Conservation (phyloP, 2,329 filamentous ascomycete species). For the Alternaria sp. region DNA sequence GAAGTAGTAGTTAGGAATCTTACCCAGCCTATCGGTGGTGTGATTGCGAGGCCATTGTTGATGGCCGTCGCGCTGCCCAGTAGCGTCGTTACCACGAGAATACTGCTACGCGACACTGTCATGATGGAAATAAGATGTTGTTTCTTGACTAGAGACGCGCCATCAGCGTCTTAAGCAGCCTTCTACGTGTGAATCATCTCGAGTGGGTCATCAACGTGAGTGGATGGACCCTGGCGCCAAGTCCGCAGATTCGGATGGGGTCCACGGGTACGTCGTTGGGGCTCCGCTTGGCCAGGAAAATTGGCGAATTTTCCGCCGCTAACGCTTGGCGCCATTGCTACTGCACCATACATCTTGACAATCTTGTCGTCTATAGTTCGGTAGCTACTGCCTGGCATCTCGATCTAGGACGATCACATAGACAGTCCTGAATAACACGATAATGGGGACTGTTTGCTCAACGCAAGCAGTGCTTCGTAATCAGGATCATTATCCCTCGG, state of each 20-base stretch:
- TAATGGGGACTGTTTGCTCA: conserved; percentile 36
- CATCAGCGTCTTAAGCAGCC: conserved; percentile 9
- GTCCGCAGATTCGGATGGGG: conserved; percentile 16
- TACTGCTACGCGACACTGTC: conserved; percentile 19
- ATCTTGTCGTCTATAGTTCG: not conserved
- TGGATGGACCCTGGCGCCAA: conserved; percentile 5
- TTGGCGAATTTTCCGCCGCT: conserved; percentile 34
- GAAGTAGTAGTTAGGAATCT: not conserved
- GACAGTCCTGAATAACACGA: conserved; percentile 34
- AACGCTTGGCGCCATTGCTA: conserved; percentile 1
- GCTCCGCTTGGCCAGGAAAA: conserved; percentile 22
- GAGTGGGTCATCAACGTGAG: conserved; percentile 3
- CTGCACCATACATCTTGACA: not conserved
- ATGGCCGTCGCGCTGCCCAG: conserved; percentile 30
- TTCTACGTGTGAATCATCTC: conserved; percentile 8
- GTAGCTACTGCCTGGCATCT: not conserved
- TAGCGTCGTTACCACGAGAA: conserved; percentile 24
- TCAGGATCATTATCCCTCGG: conserved; percentile 38
- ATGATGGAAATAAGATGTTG: conserved; percentile 11
- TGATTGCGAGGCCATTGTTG: conserved; percentile 37
- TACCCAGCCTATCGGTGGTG: conserved; percentile 39
- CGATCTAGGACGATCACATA: conserved; percentile 1
- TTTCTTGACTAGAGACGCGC: not conserved
- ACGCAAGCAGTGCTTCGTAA: conserved; percentile 34
- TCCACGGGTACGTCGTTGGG: conserved; percentile 5